Evolutionary conservation across 1,284 basidiomycete species (phyloP).

Genomic region (Puccinia triticina): DNA sequence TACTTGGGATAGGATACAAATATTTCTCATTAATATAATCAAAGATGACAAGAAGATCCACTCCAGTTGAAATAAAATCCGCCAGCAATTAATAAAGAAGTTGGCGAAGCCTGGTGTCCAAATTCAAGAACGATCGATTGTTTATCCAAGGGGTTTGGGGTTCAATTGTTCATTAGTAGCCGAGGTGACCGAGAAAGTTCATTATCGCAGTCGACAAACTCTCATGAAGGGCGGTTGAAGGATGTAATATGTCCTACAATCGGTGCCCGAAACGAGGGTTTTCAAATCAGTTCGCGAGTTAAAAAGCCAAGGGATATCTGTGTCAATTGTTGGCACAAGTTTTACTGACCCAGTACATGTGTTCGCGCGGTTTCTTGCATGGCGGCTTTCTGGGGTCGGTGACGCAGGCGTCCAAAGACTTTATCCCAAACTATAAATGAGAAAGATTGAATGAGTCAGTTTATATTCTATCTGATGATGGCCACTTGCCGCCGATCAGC

Average conservation of each 20-base stretch:
- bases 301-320: too few relatives aligned
- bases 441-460: background rate
- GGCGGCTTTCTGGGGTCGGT: background rate
- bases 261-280: background rate
- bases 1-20: too few relatives aligned
- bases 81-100: too few relatives aligned
- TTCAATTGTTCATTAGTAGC: background rate
- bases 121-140: background rate
- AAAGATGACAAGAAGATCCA: background rate
- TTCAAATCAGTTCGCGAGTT: background rate
- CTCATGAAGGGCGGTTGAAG: conserved; percentile 8
- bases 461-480: background rate
- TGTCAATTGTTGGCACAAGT: background rate
- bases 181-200: background rate
- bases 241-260: conserved; percentile 30
- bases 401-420: conserved; percentile 17
- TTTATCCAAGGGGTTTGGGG: background rate
- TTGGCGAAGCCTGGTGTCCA: too few relatives aligned
- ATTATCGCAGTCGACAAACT: background rate
- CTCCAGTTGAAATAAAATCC: background rate
- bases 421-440: conserved; percentile 33
- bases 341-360: conserved; percentile 42
- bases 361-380: conserved; percentile 16
- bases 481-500: background rate
- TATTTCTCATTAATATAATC: too few relatives aligned